phyloP scores from a whole-genome alignment of 495 filamentous ascomycete species.

The Pseudevernia furfuracea region DNA sequence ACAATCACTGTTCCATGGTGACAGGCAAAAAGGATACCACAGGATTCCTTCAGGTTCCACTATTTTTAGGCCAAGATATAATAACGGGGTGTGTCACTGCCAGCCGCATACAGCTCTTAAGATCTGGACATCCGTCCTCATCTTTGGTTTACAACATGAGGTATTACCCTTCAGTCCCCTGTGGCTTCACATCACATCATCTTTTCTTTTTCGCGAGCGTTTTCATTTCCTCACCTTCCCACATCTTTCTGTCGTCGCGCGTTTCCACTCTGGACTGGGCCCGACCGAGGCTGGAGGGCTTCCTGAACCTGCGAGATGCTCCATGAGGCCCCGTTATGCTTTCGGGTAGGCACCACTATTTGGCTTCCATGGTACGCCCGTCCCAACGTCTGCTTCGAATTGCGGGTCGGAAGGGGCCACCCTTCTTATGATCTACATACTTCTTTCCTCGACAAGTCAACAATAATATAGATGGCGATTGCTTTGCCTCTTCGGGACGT shows the following conservation, averaged over 20 bases:
- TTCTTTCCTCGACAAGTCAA: background rate
- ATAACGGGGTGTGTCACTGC: slow-evolving; percentile 21
- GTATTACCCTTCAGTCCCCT: slow-evolving; percentile 23
- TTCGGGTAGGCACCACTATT: background rate
- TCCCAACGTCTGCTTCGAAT: background rate
- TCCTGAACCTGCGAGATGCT: background rate
- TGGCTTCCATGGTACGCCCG: background rate
- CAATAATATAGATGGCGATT: background rate
- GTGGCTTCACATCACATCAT: background rate
- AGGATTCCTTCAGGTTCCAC: slow-evolving; percentile 10
- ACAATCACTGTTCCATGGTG: background rate
- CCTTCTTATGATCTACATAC: background rate
- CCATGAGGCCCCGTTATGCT: background rate
- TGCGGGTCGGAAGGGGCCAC: slow-evolving; percentile 1
- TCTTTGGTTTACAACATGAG: slow-evolving; percentile 13
- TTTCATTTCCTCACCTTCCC: slow-evolving; percentile 32
- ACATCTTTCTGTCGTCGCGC: slow-evolving; percentile 48
- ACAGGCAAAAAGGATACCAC: background rate
- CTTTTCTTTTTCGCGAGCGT: slow-evolving; percentile 12
- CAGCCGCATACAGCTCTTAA: slow-evolving; percentile 19
- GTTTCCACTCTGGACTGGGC: slow-evolving; percentile 35
- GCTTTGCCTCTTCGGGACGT: background rate
- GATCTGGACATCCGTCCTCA: slow-evolving; percentile 15
- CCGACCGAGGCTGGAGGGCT: background rate
- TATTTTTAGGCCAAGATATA: background rate